Percentiles rank a stretch among this genome's conserved stretches.
These are phyloP conservation scores for Phytophthora sojae DNA, from an alignment of 352 stramenopile genomes.

Conservation along the genomic window DNA sequence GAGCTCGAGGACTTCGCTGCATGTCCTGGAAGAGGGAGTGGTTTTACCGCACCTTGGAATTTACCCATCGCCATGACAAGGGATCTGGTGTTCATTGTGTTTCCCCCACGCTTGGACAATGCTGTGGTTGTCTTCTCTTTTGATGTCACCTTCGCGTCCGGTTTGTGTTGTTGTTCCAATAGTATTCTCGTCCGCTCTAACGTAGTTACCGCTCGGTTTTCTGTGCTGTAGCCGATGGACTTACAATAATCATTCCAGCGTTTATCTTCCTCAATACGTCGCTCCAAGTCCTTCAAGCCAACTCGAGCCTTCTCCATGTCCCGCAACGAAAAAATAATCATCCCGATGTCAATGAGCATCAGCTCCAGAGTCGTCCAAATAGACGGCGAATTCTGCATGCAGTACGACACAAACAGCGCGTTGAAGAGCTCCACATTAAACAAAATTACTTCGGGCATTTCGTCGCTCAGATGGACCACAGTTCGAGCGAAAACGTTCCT, in stretches of 20 bases:
- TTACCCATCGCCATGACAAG: too few species aligned
- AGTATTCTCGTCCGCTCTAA: too few species aligned
- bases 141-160: too few species aligned
- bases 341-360: conserved; percentile 2
- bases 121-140: too few species aligned
- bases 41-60: too few species aligned
- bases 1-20: background rate
- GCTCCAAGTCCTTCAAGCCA: conserved; percentile 3
- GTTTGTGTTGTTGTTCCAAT: too few species aligned
- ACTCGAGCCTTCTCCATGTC: background rate
- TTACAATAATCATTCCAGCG: background rate
- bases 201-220: background rate
- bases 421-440: conserved; percentile 11
- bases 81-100: too few species aligned
- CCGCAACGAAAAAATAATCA: conserved; percentile 1
- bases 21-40: background rate
- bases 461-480: conserved; percentile 10
- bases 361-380: conserved; percentile 14
- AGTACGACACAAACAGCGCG: conserved; percentile 6
- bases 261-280: background rate
- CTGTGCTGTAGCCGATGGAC: too few species aligned
- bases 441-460: conserved; percentile 2
- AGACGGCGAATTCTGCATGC: conserved; percentile 19
- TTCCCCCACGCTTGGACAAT: background rate
- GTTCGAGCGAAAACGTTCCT: conserved; percentile 1